Percentiles rank a stretch among this genome's conserved stretches.
These are phyloP conservation scores for Sphaerulina vaccinii DNA, from an alignment of 2,329 filamentous ascomycete species.

Conservation along the genomic window DNA sequence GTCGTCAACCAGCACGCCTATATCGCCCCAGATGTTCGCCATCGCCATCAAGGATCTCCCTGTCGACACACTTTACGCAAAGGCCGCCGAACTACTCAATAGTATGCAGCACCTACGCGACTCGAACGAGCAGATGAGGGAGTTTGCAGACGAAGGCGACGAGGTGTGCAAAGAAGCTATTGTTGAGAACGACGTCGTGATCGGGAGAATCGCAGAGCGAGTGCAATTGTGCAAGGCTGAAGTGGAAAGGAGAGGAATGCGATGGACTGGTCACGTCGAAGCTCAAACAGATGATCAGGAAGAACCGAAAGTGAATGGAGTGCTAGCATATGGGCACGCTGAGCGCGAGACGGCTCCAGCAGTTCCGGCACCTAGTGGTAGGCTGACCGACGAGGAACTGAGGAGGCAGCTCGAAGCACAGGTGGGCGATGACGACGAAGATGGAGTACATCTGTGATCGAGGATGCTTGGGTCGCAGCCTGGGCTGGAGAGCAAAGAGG, in stretches of 20 bases:
- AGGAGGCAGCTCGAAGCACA: conserved; percentile 56
- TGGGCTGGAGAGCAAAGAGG: no score
- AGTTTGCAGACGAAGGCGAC: conserved; percentile 65
- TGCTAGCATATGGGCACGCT: conserved; percentile 24
- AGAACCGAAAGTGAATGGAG: conserved; percentile 23
- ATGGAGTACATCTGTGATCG: conserved; percentile 61
- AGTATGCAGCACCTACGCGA: conserved; percentile 70
- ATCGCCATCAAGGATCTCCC: conserved; percentile 67
- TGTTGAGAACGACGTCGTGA: conserved; percentile 67
- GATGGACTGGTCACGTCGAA: conserved; percentile 44
- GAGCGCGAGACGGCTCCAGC: conserved; percentile 10
- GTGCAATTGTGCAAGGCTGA: conserved; percentile 64
- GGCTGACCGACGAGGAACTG: conserved; percentile 60
- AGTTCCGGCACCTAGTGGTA: conserved; percentile 41
- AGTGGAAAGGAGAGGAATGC: conserved; percentile 61
- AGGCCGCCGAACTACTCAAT: conserved; percentile 74
- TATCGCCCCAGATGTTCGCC: conserved; percentile 37
- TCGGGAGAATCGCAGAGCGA: conserved; percentile 65
- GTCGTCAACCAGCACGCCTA: conserved; percentile 26
- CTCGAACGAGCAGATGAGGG: conserved; percentile 70
- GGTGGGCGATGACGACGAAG: conserved; percentile 51
- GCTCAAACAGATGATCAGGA: conserved; percentile 21
- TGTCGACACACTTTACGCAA: conserved; percentile 66
- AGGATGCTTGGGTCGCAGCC: no score
- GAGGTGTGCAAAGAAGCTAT: conserved; percentile 71